These are phyloP conservation scores for Quambalaria eucalypti DNA, from an alignment of 1,284 basidiomycete species.

Conservation along the genomic window DNA sequence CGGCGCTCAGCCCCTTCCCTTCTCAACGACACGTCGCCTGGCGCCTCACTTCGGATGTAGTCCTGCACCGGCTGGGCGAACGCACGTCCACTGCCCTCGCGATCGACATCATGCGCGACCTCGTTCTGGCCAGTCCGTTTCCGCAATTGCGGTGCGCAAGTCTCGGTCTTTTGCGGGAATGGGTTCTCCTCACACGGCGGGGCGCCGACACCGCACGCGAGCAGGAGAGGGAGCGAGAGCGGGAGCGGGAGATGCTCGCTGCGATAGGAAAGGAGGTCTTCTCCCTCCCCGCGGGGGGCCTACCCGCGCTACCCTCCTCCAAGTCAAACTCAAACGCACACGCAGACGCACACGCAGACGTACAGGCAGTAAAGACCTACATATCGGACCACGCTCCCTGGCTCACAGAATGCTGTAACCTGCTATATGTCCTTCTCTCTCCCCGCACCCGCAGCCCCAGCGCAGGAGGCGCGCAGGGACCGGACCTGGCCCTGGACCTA, in stretches of 20 bases:
- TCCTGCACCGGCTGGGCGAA: conserved; percentile 10
- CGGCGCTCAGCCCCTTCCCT: conserved; percentile 22
- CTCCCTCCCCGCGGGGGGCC: not conserved
- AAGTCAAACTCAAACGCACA: not conserved
- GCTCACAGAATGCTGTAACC: not conserved
- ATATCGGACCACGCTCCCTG: not conserved
- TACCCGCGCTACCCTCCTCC: not conserved
- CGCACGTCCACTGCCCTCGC: conserved; percentile 7
- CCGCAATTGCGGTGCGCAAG: conserved; percentile 19
- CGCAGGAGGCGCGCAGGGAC: not conserved
- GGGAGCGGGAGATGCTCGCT: not conserved
- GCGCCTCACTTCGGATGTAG: conserved; percentile 16
- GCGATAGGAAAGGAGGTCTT: not conserved
- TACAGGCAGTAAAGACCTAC: not conserved
- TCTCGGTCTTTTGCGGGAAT: conserved; percentile 1
- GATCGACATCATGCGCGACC: conserved; percentile 11
- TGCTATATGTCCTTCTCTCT: conserved; percentile 2
- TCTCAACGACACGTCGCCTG: conserved; percentile 15
- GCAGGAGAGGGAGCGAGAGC: no score
- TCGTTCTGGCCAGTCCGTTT: conserved; percentile 23
- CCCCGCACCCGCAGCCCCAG: not conserved
- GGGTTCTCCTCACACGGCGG: no score
- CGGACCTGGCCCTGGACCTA: not conserved
- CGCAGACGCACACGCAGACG: not conserved
- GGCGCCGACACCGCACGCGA: not conserved